Base-by-base conservation (phyloP, 192 early-diverging fungal species). In the Dispira simplex region DNA sequence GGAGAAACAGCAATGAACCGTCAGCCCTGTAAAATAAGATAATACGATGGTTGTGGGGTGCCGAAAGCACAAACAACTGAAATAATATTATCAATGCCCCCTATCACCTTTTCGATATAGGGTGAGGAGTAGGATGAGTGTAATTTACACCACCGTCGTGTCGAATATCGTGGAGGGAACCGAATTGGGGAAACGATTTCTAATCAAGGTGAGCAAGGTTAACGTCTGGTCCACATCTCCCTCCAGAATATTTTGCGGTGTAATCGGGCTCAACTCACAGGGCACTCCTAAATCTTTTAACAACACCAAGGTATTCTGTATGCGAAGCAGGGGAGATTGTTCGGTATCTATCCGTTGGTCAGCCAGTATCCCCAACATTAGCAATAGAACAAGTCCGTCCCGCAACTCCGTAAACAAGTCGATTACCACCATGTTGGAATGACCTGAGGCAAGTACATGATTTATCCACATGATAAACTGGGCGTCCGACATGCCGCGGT, bases 391-490 rank as follows among this genome's bases (percentile, higher is more conserved):
- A 11, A n/a, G 9, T 8, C 63, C 63, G 9, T 45, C 46, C 11
- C 46, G 46, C 46, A 63, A 27, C 18, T 63, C 63, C 14, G 10
- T 10, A 26, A 49, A 49, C 46, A 63, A 0, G 28, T 63, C 46
- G 8, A 11, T 46, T 9, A 63, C 46, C 28, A 26, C 23, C 23
- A 39, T 47, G 63, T 23, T n/a, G 46, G 11, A 28, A 9, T n/a
- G 63, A 39, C 46, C 46, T 3, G n/a, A 13, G 1, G 18, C 8
- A 11, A 63, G 48, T 16, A 63, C 27, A 48, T 63, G 63, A 47
- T 63, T 63, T 12, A 63, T 63, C 63, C 63, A 63, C 25, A 25
- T n/a, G 11, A 48, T 47, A 28, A 26, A 63, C 46, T 63, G 63
- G 28, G 8, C 23, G 9, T 21, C 21, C 14, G 46, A 49, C 63